A percentile compares a stretch with the other conserved stretches of the same genome.
phyloP scores from a whole-genome alignment of 352 stramenopile genomes.

The Phytophthora sp. region DNA sequence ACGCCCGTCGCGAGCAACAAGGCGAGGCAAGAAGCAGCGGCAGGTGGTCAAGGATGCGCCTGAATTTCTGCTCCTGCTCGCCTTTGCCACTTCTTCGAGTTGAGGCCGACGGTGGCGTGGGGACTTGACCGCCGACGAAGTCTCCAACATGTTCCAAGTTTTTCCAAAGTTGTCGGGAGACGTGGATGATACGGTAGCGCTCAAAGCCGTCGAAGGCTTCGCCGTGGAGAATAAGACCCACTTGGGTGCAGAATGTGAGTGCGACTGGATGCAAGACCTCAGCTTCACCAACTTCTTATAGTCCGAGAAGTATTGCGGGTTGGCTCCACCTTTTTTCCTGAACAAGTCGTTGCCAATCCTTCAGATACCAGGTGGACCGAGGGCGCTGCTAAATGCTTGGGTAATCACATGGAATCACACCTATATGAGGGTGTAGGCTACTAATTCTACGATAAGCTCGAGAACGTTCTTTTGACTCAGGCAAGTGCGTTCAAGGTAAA shows the following conservation, averaged over 20 bases:
- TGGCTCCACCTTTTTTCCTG: not conserved
- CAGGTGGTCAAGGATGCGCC: not conserved
- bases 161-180: not conserved
- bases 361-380: not conserved
- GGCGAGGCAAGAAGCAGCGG: not conserved
- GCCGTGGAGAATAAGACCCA: constrained; percentile 12
- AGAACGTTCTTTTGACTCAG: too few species aligned
- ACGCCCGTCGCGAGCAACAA: not conserved
- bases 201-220: not conserved
- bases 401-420: too few species aligned
- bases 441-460: too few species aligned
- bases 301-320: not conserved
- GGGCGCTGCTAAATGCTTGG: not conserved
- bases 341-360: not conserved
- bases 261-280: constrained; percentile 11
- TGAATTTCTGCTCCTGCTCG: not conserved
- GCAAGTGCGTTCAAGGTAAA: too few species aligned
- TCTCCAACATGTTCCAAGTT: not conserved
- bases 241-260: not conserved
- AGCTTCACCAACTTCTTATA: not conserved
- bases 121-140: not conserved
- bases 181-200: not conserved
- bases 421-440: too few species aligned
- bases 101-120: not conserved
- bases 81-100: not conserved